These are phyloP conservation scores for Tilletia walkeri DNA, from an alignment of 1,284 basidiomycete genomes.

Conservation along the genomic window DNA sequence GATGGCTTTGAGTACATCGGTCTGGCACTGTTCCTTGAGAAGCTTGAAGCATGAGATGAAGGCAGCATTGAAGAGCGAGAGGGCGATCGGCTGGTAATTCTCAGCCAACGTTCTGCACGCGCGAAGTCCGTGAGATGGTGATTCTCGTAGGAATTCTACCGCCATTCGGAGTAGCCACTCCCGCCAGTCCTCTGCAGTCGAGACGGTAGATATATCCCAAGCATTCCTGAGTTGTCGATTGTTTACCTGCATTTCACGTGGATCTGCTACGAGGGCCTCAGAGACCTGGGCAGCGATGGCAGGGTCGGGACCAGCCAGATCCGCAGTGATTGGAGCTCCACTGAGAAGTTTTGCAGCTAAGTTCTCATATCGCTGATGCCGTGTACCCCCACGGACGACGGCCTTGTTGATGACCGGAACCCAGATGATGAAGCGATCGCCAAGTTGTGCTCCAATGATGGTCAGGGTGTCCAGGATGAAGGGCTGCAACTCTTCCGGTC, in stretches of 20 bases:
- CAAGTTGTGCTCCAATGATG: conserved; percentile 86
- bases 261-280: conserved; percentile 58
- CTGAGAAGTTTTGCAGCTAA: conserved; percentile 85
- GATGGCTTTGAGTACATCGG: conserved; percentile 76
- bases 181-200: conserved; percentile 81
- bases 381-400: conserved; percentile 73
- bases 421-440: conserved; percentile 94
- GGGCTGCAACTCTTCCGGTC: conserved; percentile 69
- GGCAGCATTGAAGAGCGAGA: conserved; percentile 95
- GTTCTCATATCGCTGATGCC: conserved; percentile 81
- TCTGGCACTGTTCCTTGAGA: conserved; percentile 69
- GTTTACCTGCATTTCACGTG: conserved; percentile 86
- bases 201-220: conserved; percentile 84
- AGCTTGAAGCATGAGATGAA: conserved; percentile 99
- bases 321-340: conserved; percentile 80
- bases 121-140: conserved; percentile 91
- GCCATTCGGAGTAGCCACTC: conserved; percentile 93
- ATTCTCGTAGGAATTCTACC: conserved; percentile 96
- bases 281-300: conserved; percentile 47
- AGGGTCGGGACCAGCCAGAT: conserved; percentile 49
- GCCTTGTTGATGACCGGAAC: conserved; percentile 94
- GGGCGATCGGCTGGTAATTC: conserved; percentile 83
- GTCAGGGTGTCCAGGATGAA: conserved; percentile 92
- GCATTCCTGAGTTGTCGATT: conserved; percentile 96
- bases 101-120: conserved; percentile 94